Evolutionary conservation across 345 rosid genomes (phyloP), one percentile per base, ranked within the genome.

Genomic region (Gossypium bickii): DNA sequence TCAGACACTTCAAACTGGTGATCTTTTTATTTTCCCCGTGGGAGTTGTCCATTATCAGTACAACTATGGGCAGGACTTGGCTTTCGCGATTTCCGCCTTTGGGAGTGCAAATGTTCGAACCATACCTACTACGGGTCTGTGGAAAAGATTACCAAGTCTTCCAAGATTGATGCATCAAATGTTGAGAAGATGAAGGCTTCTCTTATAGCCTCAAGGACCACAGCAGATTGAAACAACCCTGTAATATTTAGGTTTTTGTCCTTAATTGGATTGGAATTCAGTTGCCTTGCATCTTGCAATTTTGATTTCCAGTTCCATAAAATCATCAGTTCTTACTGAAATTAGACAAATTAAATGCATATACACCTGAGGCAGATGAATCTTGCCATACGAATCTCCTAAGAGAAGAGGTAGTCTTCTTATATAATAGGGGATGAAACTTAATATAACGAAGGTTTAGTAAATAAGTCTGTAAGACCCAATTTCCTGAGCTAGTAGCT

Each of bases 171-270:
- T 45, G 25, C 10, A 65, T 18, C 67, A 11, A 64, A 45, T n/a
- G 69, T 64, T 41, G 13, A 41, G 69, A 41, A 64, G 69, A 64
- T 9, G 3, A 64, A 65, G 52, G 69, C 27, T 47, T 44, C 51
- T 11, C 6, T 20, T 66, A 20, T n/a, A 43, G 9, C 38, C 13
- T 48, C 6, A 41, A 63, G 24, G 68, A 12, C 68, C 49, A n/a
- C n/a, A 13, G 52, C 27, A 66, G 4, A 20, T 7, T 43, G 25
- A 65, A 65, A 66, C 17, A 66, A 18, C 53, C 16, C 12, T 66
- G 18, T 66, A 24, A 43, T 66, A 65, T 22, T 2, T 18, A 18
- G 27, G 20, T 5, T 43, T 43, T 10, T 2, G 8, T 41, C 49
- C 12, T 6, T 63, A 34, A 3, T 9, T 38, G 48, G 24, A 34